These are phyloP conservation scores for Pestalotiopsis fici DNA, from an alignment of 2,329 filamentous ascomycete genomes.

Conservation along the genomic window DNA sequence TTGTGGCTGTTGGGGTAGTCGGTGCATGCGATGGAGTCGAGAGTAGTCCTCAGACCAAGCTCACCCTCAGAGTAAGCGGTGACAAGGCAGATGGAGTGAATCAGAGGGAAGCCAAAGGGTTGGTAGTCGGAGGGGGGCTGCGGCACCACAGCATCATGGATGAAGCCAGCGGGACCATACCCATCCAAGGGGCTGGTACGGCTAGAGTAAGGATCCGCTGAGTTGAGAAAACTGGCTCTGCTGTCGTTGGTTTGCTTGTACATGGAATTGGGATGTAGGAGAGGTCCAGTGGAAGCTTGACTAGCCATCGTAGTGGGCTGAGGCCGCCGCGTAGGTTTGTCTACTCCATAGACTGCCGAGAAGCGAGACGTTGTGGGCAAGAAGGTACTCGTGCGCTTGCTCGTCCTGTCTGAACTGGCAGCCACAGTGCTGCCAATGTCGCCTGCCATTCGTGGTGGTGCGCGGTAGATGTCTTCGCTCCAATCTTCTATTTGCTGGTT, in stretches of 20 bases:
- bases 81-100: conserved; percentile 90
- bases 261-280: conserved; percentile 70
- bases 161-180: conserved; percentile 87
- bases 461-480: conserved; percentile 95
- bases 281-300: conserved; percentile 73
- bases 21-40: conserved; percentile 95
- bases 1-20: conserved; percentile 99
- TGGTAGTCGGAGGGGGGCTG: conserved; percentile 97
- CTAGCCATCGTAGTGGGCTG: conserved; percentile 93
- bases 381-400: conserved; percentile 82
- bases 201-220: conserved; percentile 54
- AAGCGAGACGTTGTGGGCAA: conserved; percentile 93
- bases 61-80: conserved; percentile 97
- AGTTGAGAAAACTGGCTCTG: conserved; percentile 64
- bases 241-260: conserved; percentile 70
- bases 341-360: conserved; percentile 82
- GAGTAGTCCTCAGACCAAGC: conserved; percentile 86
- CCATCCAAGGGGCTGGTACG: conserved; percentile 64
- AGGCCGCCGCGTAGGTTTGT: conserved; percentile 53
- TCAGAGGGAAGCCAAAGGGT: conserved; percentile 92
- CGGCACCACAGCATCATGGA: conserved; percentile 92
- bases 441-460: conserved; percentile 78
- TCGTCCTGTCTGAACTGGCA: conserved; percentile 65
- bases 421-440: conserved; percentile 66
- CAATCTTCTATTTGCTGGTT: conserved; percentile 96